A percentile compares a stretch with the other conserved stretches of the same genome.
Conservation (phyloP, 2,329 filamentous ascomycete species). For the Rhynchosporium graminicola region DNA sequence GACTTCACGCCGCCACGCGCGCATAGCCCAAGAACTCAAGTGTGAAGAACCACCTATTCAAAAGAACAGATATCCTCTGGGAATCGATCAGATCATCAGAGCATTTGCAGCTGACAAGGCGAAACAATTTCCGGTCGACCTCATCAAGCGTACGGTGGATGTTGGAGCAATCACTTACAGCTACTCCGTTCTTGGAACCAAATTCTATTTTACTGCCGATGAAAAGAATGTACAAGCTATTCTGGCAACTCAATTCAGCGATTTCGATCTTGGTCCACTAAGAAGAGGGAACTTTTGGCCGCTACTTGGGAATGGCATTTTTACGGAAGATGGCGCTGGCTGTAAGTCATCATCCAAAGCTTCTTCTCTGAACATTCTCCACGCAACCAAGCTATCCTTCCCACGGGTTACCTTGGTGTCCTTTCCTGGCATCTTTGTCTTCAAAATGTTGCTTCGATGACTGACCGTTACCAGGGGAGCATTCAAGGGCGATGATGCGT, state of each 20-base stretch:
- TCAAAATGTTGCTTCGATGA: background rate
- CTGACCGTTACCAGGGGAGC: slow-evolving; percentile 28
- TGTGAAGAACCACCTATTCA: slow-evolving; percentile 33
- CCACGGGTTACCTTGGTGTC: too few species aligned
- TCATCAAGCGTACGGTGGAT: slow-evolving; percentile 41
- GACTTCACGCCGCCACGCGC: slow-evolving; percentile 26
- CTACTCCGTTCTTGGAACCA: slow-evolving; percentile 30
- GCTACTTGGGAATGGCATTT: slow-evolving; percentile 39
- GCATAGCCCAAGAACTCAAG: slow-evolving; percentile 32
- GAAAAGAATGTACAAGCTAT: slow-evolving; percentile 56
- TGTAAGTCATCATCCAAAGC: slow-evolving; percentile 19
- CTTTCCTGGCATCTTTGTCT: background rate
- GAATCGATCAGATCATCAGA: slow-evolving; percentile 34
- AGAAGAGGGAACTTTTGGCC: slow-evolving; percentile 53
- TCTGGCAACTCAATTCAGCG: slow-evolving; percentile 52
- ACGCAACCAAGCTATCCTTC: too few species aligned
- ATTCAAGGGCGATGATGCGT: slow-evolving; percentile 49
- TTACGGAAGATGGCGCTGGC: slow-evolving; percentile 37
- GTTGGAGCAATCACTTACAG: slow-evolving; percentile 37
- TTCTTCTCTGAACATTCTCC: background rate
- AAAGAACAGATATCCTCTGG: slow-evolving; percentile 32
- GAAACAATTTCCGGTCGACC: slow-evolving; percentile 33
- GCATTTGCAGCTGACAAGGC: slow-evolving; percentile 31
- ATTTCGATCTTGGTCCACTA: slow-evolving; percentile 55
- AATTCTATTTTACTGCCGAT: slow-evolving; percentile 33